Evolutionary conservation across 108 stramenopile genomes (phyloP), one percentile per base, ranked within the genome.

Genomic region (Pelagomonas calceolata): DNA sequence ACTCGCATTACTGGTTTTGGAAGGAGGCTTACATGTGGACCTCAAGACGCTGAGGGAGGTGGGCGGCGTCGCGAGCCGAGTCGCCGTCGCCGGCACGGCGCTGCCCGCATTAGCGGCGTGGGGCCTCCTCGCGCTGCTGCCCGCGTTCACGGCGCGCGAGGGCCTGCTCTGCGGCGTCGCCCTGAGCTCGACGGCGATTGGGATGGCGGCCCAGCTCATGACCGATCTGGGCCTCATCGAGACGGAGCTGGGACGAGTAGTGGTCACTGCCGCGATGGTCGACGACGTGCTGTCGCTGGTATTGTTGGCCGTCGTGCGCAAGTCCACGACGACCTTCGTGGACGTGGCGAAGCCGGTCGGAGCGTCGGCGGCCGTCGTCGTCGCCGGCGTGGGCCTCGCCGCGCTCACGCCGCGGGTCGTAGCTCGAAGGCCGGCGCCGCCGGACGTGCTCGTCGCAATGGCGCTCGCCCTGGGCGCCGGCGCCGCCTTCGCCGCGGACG

Each of bases 21-120:
- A 91, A 76, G 91, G 88, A 29, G 91, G 91, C 30, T 84, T 91
- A 67, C 87, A 89, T 73, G 87, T 91, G 67, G 89, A 91, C 76
- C 65, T 89, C 37, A 78, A 84, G 34, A 87, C 84, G 63, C 75
- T 91, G 45, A 85, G 85, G 43, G 72, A 88, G 64, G 87, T 92
- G 72, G 91, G 91, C 46, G 73, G 75, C 4, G 73, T 87, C 30
- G 91, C 88, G 30, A 67, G 88, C 46, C 63, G 87, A 60, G 88
- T 90, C 66, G 91, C 89, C 16, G 74, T 92, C 10, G 45, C 91
- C 21, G 90, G 90, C 14, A 86, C 85, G 63, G 76, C 90, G 66
- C 70, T 91, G 26, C 90, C 90, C 30, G 89, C 91, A 67, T 85
- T 88, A 0, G 78, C 86, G 36, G 78, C 82, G 0, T 44, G 85